These are phyloP conservation scores for Populus hybrid DNA, from an alignment of 441 rosid genomes.

Conservation along the genomic window DNA sequence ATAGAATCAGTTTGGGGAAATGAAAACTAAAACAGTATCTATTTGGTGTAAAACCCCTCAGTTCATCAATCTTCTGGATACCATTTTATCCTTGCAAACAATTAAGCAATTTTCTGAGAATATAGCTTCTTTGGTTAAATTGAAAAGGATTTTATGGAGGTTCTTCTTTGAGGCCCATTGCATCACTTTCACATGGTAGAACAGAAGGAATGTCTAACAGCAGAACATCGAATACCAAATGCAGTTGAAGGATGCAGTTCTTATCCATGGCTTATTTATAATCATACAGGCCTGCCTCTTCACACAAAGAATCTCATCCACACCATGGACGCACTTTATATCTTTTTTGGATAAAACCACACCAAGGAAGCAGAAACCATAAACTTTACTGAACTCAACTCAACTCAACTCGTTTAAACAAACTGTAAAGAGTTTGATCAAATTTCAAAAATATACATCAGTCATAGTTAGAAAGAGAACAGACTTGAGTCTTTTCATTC, in stretches of 20 bases:
- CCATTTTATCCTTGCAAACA: background rate
- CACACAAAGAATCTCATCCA: no score
- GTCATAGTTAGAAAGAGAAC: background rate
- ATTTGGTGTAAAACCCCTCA: background rate
- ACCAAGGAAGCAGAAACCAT: no score
- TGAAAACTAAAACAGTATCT: background rate
- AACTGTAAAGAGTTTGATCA: background rate
- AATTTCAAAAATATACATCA: background rate
- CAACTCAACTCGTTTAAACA: background rate
- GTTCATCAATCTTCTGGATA: background rate
- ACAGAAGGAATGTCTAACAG: background rate
- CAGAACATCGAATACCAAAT: background rate
- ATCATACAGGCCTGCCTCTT: no score
- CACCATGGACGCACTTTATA: no score
- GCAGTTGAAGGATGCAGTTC: background rate
- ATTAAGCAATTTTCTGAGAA: background rate
- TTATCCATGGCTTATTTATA: background rate
- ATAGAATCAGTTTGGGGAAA: background rate
- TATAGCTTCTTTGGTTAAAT: background rate
- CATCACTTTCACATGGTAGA: no score
- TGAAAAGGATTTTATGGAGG: background rate
- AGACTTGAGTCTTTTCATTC: constrained; percentile 1
- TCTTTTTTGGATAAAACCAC: no score
- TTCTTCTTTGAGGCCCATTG: background rate
- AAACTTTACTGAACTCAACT: background rate